A percentile compares a stretch with the other conserved stretches of the same genome.
Conservation (phyloP, 805 yeast species). For the Clavispora phyllophila region DNA sequence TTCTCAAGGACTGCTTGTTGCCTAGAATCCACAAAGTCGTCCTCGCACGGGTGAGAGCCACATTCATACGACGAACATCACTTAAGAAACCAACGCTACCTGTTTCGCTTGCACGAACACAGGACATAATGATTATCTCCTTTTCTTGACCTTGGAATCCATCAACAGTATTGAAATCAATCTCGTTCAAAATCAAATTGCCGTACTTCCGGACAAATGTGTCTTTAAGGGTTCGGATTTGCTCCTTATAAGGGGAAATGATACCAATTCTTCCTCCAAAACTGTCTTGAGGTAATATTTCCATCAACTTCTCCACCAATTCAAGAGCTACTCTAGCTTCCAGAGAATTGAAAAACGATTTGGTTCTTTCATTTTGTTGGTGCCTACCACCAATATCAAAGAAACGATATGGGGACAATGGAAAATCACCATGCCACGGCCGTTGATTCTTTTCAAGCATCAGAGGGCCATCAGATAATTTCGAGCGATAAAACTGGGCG, state of each 20-base stretch:
- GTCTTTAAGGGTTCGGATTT: conserved; percentile 54
- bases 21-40: conserved; percentile 93
- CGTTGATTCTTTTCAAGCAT: conserved; percentile 56
- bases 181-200: conserved; percentile 49
- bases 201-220: conserved; percentile 62
- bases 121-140: conserved; percentile 87
- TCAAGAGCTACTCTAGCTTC: conserved; percentile 77
- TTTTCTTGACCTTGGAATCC: conserved; percentile 99
- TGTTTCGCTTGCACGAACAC: conserved; percentile 81
- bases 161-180: conserved; percentile 93
- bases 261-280: conserved; percentile 79
- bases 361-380: conserved; percentile 54
- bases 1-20: conserved; percentile 55
- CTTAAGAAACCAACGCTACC: conserved; percentile 79
- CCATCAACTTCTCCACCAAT: conserved; percentile 49
- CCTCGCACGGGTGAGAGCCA: conserved; percentile 90
- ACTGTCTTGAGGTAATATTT: conserved; percentile 42
- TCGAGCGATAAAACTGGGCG: conserved; percentile 67
- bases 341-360: conserved; percentile 62
- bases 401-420: conserved; percentile 73
- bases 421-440: conserved; percentile 64
- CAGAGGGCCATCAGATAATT: conserved; percentile 71
- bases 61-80: conserved; percentile 94
- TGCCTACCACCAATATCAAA: conserved; percentile 65
- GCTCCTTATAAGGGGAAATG: conserved; percentile 94